Evolutionary conservation across 1,284 basidiomycete genomes (phyloP), one percentile per base, ranked within the genome.

Genomic region (Rugosomyces carneus): DNA sequence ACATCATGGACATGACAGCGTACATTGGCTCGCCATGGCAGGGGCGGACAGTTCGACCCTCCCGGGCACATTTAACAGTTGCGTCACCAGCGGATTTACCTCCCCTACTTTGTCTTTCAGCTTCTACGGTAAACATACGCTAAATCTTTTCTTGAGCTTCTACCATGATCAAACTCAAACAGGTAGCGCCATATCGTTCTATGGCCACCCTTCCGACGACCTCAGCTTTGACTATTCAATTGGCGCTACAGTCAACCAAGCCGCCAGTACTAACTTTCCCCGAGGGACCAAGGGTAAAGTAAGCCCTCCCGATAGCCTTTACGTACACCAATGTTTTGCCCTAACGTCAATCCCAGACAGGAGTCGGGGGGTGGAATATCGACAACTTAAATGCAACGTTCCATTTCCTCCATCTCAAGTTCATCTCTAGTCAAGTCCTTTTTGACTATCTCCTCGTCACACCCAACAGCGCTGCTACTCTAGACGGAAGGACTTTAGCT

Each of bases 361-460:
- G 44, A 3, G 37, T 32, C 2, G 37, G 29, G 9, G 4, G 7
- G 13, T 40, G 38, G 38, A 26, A 26, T 10, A 8, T 40, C 3
- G 38, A 40, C 2, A 40, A 40, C 15, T 10, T 40, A 15, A 27
- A n/a, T 15, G 21, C 21, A 13, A 18, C 24, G 7, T 11, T 4
- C 2, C 21, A 40, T 10, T 18, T 15, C 2, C 4, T 40, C 1
- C 18, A 21, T n/a, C 10, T 45, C n/a, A 31, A 32, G 10, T 27
- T 29, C 8, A 40, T 29, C 3, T 29, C 37, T 11, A 37, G 44
- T 23, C 37, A 40, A 16, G 19, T 21, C 19, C 21, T 45, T 31
- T 18, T 49, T 8, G 40, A 49, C 31, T 49, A 36, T 15, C 19
- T 40, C 11, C 11, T 49, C 19, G 29, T 46, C 13, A 46, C 40